Conservation (phyloP, 2,329 filamentous ascomycete species). For the Calonectria leucothoes region DNA sequence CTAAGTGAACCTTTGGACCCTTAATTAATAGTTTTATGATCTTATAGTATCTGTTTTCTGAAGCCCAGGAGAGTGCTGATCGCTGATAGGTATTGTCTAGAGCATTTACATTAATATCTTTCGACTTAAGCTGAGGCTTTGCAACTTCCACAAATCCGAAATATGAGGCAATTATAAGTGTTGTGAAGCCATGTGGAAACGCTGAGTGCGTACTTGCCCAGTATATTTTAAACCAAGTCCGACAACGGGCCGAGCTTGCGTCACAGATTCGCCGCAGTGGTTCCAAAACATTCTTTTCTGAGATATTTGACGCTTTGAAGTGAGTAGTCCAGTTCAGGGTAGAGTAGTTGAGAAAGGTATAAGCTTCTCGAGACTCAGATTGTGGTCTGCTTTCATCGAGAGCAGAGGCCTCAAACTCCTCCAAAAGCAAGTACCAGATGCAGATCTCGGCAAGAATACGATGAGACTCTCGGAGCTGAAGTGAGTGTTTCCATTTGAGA, state of each 20-base stretch:
- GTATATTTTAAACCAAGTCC: background rate
- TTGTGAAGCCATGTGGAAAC: background rate
- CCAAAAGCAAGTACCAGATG: background rate
- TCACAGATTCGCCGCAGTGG: background rate
- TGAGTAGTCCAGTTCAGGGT: conserved; percentile 19
- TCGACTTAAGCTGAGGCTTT: background rate
- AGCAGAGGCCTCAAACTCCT: background rate
- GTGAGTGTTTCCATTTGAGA: background rate
- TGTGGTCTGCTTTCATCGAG: background rate
- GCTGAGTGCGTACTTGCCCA: background rate
- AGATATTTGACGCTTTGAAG: background rate
- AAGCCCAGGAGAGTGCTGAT: conserved; percentile 16
- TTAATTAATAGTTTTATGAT: background rate
- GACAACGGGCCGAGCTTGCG: background rate
- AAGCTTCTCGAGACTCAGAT: background rate
- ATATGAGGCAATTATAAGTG: conserved; percentile 7
- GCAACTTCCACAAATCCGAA: background rate
- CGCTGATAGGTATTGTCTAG: background rate
- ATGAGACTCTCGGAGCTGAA: background rate
- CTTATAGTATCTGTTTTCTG: conserved; percentile 7
- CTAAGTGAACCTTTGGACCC: background rate
- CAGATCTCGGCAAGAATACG: background rate
- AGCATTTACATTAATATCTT: conserved; percentile 9
- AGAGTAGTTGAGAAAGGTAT: conserved; percentile 19
- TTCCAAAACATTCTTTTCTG: background rate